phyloP scores from a whole-genome alignment of 768 basidiomycete species.

The Albatrellus ellisii region DNA sequence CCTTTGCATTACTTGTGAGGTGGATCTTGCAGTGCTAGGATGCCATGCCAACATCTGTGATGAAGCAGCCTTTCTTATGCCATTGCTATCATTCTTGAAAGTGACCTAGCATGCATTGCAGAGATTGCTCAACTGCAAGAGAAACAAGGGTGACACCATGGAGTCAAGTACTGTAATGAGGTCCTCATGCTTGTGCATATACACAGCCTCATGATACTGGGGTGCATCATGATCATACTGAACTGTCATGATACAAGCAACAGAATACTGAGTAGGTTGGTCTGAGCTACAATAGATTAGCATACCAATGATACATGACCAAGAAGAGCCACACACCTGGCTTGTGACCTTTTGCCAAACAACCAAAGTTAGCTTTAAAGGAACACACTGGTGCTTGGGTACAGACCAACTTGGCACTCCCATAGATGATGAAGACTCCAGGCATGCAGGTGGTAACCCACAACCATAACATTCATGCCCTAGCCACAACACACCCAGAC shows the following conservation, averaged over 20 bases:
- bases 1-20: slow-evolving; percentile 59
- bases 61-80: slow-evolving; percentile 74
- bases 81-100: slow-evolving; percentile 70
- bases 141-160: slow-evolving; percentile 73
- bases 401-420: slow-evolving; percentile 98
- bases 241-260: slow-evolving; percentile 26
- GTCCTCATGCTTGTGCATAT: slow-evolving; percentile 80
- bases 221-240: slow-evolving; percentile 93
- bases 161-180: slow-evolving; percentile 64
- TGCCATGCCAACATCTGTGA: slow-evolving; percentile 60
- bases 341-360: slow-evolving; percentile 67
- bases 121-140: slow-evolving; percentile 92
- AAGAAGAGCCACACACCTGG: slow-evolving; percentile 28
- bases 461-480: slow-evolving; percentile 84
- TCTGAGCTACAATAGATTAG: slow-evolving; percentile 26
- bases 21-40: slow-evolving; percentile 43
- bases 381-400: slow-evolving; percentile 99
- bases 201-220: slow-evolving; percentile 90
- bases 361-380: slow-evolving; percentile 90
- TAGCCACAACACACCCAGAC: slow-evolving; percentile 98
- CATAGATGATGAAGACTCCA: slow-evolving; percentile 91
- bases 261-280: slow-evolving; percentile 66
- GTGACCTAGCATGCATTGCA: slow-evolving; percentile 67
- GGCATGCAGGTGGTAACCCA: slow-evolving; percentile 50
- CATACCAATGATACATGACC: not conserved